Evolutionary conservation across 805 yeast species (phyloP).

Genomic region (Yarrowia divulgata): DNA sequence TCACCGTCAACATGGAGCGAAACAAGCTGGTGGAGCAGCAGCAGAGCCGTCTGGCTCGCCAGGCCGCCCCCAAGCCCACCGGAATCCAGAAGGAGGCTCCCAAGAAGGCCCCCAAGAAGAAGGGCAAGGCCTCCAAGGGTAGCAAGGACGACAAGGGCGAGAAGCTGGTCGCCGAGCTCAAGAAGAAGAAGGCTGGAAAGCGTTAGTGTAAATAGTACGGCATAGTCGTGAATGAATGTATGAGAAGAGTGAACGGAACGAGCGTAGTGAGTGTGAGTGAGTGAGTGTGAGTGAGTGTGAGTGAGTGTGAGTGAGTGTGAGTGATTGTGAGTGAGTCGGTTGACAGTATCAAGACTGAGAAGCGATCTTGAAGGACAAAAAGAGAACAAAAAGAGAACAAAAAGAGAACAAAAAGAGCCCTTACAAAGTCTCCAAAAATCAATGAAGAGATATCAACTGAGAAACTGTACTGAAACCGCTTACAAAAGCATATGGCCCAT

Average conservation of each 20-base stretch:
- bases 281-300: no score
- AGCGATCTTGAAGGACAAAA: no score
- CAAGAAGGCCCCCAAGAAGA: constrained; percentile 48
- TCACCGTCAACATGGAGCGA: constrained; percentile 57
- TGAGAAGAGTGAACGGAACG: no score
- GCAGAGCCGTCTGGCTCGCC: constrained; percentile 13
- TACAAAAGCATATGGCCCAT: no score
- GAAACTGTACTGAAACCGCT: no score
- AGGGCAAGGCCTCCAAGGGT: constrained; percentile 50
- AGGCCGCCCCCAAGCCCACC: constrained; percentile 33
- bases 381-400: no score
- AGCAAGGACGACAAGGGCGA: constrained; percentile 44
- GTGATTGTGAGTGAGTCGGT: no score
- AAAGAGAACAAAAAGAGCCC: no score
- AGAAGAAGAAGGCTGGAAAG: constrained; percentile 37
- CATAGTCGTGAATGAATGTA: constrained; percentile 1
- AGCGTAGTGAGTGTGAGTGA: not conserved
- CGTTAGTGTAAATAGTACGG: constrained; percentile 17
- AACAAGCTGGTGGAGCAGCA: constrained; percentile 44
- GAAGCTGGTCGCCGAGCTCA: constrained; percentile 38
- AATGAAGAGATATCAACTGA: no score
- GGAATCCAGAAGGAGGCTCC: constrained; percentile 40
- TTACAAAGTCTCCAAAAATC: no score
- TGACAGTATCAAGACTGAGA: no score
- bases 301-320: no score